A percentile compares a stretch with the other conserved stretches of the same genome.
These are phyloP conservation scores for Lachancea fermentati DNA, from an alignment of 805 yeast genomes.

Conservation along the genomic window DNA sequence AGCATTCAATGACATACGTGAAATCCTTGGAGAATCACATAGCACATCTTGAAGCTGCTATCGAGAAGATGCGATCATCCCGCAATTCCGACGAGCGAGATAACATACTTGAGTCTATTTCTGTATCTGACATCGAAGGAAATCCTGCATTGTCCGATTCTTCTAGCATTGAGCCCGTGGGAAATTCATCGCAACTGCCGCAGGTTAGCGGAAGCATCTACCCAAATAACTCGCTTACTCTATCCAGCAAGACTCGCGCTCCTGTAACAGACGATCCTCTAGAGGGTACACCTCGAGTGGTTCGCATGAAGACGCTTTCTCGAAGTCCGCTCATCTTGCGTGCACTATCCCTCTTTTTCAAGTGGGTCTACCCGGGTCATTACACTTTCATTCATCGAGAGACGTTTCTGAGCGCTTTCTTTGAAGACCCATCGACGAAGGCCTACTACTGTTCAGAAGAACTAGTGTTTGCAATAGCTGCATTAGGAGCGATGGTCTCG, in stretches of 20 bases:
- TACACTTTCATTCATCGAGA: slow-evolving; percentile 55
- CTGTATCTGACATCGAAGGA: slow-evolving; percentile 4
- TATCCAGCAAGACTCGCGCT: slow-evolving; percentile 12
- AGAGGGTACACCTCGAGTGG: slow-evolving; percentile 8
- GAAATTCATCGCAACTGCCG: background rate
- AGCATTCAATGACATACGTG: slow-evolving; percentile 43
- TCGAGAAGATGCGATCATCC: slow-evolving; percentile 10
- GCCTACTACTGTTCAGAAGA: slow-evolving; percentile 47
- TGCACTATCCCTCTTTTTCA: slow-evolving; percentile 37
- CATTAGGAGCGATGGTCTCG: slow-evolving; percentile 48
- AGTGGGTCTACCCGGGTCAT: slow-evolving; percentile 58
- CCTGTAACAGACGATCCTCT: slow-evolving; percentile 1
- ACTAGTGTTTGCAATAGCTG: slow-evolving; percentile 47
- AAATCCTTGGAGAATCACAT: slow-evolving; percentile 33
- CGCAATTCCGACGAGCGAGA: slow-evolving; percentile 10
- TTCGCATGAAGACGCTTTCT: slow-evolving; percentile 17
- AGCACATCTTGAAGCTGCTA: slow-evolving; percentile 16
- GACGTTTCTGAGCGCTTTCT: slow-evolving; percentile 52
- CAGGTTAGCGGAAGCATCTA: slow-evolving; percentile 22
- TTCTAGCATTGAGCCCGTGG: background rate
- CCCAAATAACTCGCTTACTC: slow-evolving; percentile 25
- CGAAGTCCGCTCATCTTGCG: slow-evolving; percentile 21
- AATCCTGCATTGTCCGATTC: slow-evolving; percentile 1
- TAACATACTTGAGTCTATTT: slow-evolving; percentile 5
- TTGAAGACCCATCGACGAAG: slow-evolving; percentile 33